A percentile compares a stretch with the other conserved stretches of the same genome.
Conservation (phyloP, 2,329 filamentous ascomycete species). For the Karstenula rhodostoma region DNA sequence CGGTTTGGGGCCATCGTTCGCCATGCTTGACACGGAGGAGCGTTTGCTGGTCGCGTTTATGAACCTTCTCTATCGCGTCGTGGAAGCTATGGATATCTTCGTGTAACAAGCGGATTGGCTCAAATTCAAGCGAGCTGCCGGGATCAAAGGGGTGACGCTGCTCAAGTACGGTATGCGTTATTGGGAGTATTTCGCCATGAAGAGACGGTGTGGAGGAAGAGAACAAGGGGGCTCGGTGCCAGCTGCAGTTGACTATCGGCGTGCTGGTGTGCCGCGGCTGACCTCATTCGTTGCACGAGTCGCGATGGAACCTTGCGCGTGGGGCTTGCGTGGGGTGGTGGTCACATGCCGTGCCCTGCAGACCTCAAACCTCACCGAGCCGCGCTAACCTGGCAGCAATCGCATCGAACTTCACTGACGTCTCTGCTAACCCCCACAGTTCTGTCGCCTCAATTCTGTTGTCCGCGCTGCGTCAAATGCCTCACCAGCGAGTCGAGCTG, state of each 20-base stretch:
- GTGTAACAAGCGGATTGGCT: conserved; percentile 27
- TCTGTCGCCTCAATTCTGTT: conserved; percentile 13
- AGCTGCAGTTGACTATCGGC: neutral
- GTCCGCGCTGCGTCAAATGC: conserved; percentile 1
- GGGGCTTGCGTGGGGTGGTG: conserved; percentile 34
- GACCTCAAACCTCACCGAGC: conserved; percentile 18
- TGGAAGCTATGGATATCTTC: conserved; percentile 28
- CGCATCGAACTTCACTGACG: conserved; percentile 4
- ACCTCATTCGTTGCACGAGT: conserved; percentile 35
- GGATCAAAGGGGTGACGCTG: neutral
- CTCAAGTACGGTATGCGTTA: neutral
- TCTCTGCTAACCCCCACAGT: neutral
- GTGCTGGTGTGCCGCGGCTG: conserved; percentile 18
- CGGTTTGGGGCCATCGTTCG: conserved; percentile 27
- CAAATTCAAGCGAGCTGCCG: conserved; percentile 17
- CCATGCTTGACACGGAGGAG: conserved; percentile 26
- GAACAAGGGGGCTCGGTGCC: conserved; percentile 18
- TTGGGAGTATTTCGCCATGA: neutral
- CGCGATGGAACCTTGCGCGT: conserved; percentile 11
- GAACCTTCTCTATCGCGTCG: neutral
- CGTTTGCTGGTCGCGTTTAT: neutral
- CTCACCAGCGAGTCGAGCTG: neutral
- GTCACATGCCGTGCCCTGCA: conserved; percentile 31
- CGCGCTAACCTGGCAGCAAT: conserved; percentile 28
- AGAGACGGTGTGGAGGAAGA: neutral